phyloP scores from a whole-genome alignment of 768 basidiomycete genomes.

The Udeniomyces megalosporus region DNA sequence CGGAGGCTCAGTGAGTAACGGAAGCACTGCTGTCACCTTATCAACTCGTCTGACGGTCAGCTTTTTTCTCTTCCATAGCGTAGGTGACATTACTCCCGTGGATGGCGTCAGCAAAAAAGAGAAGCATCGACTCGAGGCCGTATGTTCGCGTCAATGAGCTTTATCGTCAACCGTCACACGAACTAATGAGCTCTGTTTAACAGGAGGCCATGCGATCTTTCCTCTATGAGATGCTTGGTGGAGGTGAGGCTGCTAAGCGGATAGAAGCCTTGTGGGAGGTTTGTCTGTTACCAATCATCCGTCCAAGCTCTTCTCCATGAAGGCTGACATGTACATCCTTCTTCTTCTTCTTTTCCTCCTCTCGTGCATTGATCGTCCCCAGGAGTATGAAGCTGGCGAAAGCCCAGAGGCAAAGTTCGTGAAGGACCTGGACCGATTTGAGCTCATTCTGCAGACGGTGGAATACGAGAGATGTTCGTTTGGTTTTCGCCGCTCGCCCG shows the following conservation, averaged over 20 bases:
- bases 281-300: constrained; percentile 20
- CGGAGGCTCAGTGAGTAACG: constrained; percentile 92
- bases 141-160: constrained; percentile 24
- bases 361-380: not conserved
- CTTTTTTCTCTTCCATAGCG: constrained; percentile 31
- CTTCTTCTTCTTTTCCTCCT: not conserved
- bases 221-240: constrained; percentile 72
- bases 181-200: not conserved
- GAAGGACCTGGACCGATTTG: constrained; percentile 41
- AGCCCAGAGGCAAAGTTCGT: constrained; percentile 69
- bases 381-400: constrained; percentile 71
- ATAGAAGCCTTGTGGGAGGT: constrained; percentile 61
- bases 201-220: constrained; percentile 86
- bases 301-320: no score
- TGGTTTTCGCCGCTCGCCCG: not conserved
- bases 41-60: not conserved
- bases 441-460: constrained; percentile 28
- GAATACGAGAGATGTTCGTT: constrained; percentile 31
- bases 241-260: constrained; percentile 47
- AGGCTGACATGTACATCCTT: no score
- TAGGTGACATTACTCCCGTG: constrained; percentile 83
- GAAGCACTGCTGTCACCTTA: no score
- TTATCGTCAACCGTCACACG: not conserved
- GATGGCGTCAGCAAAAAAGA: constrained; percentile 70
- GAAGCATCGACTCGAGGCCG: constrained; percentile 61